Evolutionary conservation across 1,284 basidiomycete genomes (phyloP).

Genomic region (Naganishia albida): DNA sequence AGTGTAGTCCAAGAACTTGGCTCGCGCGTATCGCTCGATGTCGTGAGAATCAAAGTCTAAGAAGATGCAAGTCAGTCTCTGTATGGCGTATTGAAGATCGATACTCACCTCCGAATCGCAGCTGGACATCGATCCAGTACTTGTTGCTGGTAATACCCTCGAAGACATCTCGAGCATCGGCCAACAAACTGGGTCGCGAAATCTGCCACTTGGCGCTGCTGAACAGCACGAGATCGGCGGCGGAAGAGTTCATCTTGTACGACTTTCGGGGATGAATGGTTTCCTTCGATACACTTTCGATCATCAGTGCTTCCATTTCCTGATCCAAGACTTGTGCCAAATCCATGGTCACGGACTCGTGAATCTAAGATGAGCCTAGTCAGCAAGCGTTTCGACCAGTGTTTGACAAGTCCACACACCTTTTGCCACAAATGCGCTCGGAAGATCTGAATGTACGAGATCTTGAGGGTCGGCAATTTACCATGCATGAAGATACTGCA

Average conservation of each 20-base stretch:
- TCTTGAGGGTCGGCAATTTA: slow-evolving; percentile 96
- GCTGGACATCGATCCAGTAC: slow-evolving; percentile 98
- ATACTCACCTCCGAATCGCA: slow-evolving; percentile 68
- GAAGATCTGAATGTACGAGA: slow-evolving; percentile 99
- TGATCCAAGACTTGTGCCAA: slow-evolving; percentile 86
- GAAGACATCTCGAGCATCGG: slow-evolving; percentile 92
- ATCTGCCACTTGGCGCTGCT: slow-evolving; percentile 99
- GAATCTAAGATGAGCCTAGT: slow-evolving; percentile 43
- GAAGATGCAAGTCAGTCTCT: no score
- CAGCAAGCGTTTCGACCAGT: background rate
- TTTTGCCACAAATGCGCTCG: slow-evolving; percentile 99
- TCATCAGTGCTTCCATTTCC: slow-evolving; percentile 95
- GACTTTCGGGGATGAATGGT: slow-evolving; percentile 77
- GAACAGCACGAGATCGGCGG: slow-evolving; percentile 93
- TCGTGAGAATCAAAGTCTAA: slow-evolving; percentile 96
- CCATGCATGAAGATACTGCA: slow-evolving; percentile 71
- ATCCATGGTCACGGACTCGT: slow-evolving; percentile 90
- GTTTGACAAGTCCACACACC: slow-evolving; percentile 60
- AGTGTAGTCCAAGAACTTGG: slow-evolving; percentile 83
- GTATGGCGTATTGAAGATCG: background rate
- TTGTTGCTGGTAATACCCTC: slow-evolving; percentile 93
- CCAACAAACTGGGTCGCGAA: slow-evolving; percentile 89
- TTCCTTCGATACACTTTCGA: slow-evolving; percentile 99
- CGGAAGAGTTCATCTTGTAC: slow-evolving; percentile 99
- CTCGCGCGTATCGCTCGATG: slow-evolving; percentile 94